A percentile compares a stretch with the other conserved stretches of the same genome.
Evolutionary conservation across 2,329 filamentous ascomycete species (phyloP).

Genomic region (Sphaerostilbella broomeana): DNA sequence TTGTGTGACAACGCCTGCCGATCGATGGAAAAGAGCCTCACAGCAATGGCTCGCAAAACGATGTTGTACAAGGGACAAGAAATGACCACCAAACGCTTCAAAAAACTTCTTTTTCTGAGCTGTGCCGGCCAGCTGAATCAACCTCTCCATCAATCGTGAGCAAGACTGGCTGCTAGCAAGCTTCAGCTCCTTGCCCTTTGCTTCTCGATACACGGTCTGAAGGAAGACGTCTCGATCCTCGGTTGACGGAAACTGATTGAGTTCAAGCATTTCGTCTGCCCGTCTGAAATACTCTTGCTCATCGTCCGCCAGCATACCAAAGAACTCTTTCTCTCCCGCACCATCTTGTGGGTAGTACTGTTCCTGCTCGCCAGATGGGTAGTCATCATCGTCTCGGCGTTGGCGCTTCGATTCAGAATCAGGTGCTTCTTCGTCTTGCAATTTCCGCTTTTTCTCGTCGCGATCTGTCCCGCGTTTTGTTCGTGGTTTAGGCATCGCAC

Average conservation of each 20-base stretch:
- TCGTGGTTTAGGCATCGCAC: conserved; percentile 38
- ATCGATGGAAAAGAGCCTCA: conserved; percentile 82
- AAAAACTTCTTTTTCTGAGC: conserved; percentile 83
- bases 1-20: conserved; percentile 69
- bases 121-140: conserved; percentile 75
- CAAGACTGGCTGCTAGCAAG: conserved; percentile 93
- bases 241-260: conserved; percentile 74
- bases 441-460: conserved; percentile 37
- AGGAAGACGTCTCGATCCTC: conserved; percentile 69
- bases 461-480: conserved; percentile 35
- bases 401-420: conserved; percentile 21
- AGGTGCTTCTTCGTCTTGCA: conserved; percentile 22
- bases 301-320: conserved; percentile 83
- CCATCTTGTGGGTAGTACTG: conserved; percentile 21
- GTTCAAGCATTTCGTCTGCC: conserved; percentile 81
- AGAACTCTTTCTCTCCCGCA: conserved; percentile 65
- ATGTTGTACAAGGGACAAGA: conserved; percentile 84
- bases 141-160: conserved; percentile 82
- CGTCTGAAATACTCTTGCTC: conserved; percentile 94
- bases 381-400: conserved; percentile 17
- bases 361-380: conserved; percentile 19
- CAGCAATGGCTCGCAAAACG: conserved; percentile 97
- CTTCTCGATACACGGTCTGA: conserved; percentile 78
- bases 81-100: conserved; percentile 76
- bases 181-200: conserved; percentile 88